phyloP scores from a whole-genome alignment of 2,329 filamentous ascomycete species.

The Esteya vermicola region DNA sequence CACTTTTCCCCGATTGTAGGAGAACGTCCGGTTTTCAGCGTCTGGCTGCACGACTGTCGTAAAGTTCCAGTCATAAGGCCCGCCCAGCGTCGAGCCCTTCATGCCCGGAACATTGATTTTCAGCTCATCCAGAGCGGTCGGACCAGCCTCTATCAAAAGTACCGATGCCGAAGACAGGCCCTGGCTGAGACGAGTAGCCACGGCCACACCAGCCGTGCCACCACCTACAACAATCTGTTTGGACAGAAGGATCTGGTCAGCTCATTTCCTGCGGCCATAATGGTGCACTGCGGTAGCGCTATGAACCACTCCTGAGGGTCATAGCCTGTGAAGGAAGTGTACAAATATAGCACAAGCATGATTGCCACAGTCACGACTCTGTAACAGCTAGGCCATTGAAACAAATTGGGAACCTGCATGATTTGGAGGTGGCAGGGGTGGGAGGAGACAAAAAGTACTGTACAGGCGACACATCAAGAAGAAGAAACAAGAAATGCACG shows the following conservation, averaged over 20 bases:
- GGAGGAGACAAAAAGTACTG: too few relatives aligned
- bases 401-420: too few relatives aligned
- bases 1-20: conserved; percentile 26
- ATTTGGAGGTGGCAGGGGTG: too few relatives aligned
- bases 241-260: too few relatives aligned
- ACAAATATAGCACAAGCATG: too few relatives aligned
- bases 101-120: conserved; percentile 16
- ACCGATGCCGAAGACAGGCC: conserved; percentile 13
- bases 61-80: conserved; percentile 23
- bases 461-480: too few relatives aligned
- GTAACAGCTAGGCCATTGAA: too few relatives aligned
- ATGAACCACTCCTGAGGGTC: too few relatives aligned
- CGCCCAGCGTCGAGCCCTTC: conserved; percentile 13
- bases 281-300: too few relatives aligned
- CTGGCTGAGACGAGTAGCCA: conserved; percentile 14
- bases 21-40: conserved; percentile 22
- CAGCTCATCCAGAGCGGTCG: conserved; percentile 12
- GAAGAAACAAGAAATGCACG: too few relatives aligned
- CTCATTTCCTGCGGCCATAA: neutral
- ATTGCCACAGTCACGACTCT: too few relatives aligned
- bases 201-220: conserved; percentile 13
- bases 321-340: too few relatives aligned
- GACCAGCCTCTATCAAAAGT: conserved; percentile 18
- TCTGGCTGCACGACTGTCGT: conserved; percentile 22
- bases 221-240: conserved; percentile 14